Conservation (phyloP, 2,329 filamentous ascomycete genomes). For the Botryotinia calthae region DNA sequence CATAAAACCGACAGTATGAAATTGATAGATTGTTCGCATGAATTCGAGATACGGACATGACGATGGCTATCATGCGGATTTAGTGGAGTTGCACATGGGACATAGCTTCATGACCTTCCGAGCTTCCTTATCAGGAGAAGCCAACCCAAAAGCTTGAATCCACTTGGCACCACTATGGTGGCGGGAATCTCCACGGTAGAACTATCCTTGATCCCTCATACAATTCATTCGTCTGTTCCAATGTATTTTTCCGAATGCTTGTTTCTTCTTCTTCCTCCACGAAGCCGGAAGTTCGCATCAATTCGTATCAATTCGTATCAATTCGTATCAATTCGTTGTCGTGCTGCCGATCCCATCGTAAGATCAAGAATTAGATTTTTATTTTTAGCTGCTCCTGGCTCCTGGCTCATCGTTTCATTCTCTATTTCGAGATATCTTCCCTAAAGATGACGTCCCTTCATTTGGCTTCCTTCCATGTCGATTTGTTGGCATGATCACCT, state of each 20-base stretch:
- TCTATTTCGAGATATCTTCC: neutral
- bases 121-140: slow-evolving; percentile 13
- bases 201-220: neutral
- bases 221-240: neutral
- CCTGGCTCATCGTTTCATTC: neutral
- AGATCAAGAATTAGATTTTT: slow-evolving; percentile 1
- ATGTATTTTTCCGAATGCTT: neutral
- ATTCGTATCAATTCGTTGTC: neutral
- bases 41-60: neutral
- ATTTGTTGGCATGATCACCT: neutral
- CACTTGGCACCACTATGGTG: neutral
- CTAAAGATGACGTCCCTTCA: neutral
- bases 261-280: neutral
- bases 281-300: neutral
- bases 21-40: neutral
- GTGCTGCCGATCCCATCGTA: neutral
- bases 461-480: neutral
- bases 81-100: slow-evolving; percentile 6
- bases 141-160: slow-evolving; percentile 6
- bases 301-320: neutral
- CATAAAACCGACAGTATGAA: slow-evolving; percentile 3
- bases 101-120: slow-evolving; percentile 11
- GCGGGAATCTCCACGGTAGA: neutral
- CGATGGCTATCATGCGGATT: neutral
- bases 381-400: neutral